These are phyloP conservation scores for Trichoderma aggressivum DNA, from an alignment of 2,329 filamentous ascomycete species.

Conservation along the genomic window DNA sequence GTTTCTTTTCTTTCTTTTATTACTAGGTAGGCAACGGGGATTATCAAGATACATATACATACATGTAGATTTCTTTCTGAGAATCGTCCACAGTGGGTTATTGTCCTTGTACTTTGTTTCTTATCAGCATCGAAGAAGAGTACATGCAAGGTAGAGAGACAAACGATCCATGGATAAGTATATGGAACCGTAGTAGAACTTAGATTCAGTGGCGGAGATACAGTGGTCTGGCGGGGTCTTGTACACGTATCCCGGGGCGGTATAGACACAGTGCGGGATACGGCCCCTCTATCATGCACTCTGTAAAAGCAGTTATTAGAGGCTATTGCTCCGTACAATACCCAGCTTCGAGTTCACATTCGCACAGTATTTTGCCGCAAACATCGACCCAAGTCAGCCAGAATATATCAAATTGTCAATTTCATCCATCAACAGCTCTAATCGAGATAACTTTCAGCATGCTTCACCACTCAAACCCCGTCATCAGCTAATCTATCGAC, in stretches of 20 bases:
- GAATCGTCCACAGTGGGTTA: background rate
- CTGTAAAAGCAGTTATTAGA: background rate
- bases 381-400: background rate
- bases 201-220: background rate
- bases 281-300: background rate
- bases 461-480: background rate
- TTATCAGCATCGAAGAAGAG: background rate
- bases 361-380: background rate
- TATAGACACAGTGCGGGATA: background rate
- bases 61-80: background rate
- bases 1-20: background rate
- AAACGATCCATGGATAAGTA: too few species aligned
- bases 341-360: background rate
- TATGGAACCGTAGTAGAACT: too few species aligned
- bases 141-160: background rate
- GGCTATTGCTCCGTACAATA: background rate
- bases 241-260: background rate
- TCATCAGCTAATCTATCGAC: background rate
- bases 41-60: too few species aligned
- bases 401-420: background rate
- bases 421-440: background rate
- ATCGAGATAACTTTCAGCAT: background rate
- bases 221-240: background rate
- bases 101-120: background rate
- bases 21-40: too few species aligned